These are phyloP conservation scores for grape (Vitis vinifera) DNA, from an alignment of 164 flowering plant species.

Conservation along the genomic window ASM3070453v1 NC_081807.1:1970501-1971000, in stretches of 20 bases:
- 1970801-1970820: slow-evolving; percentile 94
- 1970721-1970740: slow-evolving; percentile 94
- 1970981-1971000: too few relatives aligned
- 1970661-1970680: neutral
- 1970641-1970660: too few relatives aligned
- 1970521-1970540: too few relatives aligned
- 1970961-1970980: too few relatives aligned
- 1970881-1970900: neutral
- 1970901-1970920: neutral
- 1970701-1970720: slow-evolving; percentile 90
- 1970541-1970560: too few relatives aligned
- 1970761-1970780: slow-evolving; percentile 92
- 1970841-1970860: slow-evolving; percentile 70
- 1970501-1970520: too few relatives aligned
- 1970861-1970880: slow-evolving; percentile 76
- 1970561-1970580: too few relatives aligned
- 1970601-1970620: too few relatives aligned
- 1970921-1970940: neutral
- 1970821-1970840: slow-evolving; percentile 85
- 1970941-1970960: neutral
- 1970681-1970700: slow-evolving; percentile 95
- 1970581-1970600: too few relatives aligned
- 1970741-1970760: slow-evolving; percentile 94
- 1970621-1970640: too few relatives aligned
- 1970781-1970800: slow-evolving; percentile 96